Percentiles rank a stretch among this genome's conserved stretches.
Evolutionary conservation across 169 alveolate species (phyloP).

Genomic region (Plasmodium coatneyi): DNA sequence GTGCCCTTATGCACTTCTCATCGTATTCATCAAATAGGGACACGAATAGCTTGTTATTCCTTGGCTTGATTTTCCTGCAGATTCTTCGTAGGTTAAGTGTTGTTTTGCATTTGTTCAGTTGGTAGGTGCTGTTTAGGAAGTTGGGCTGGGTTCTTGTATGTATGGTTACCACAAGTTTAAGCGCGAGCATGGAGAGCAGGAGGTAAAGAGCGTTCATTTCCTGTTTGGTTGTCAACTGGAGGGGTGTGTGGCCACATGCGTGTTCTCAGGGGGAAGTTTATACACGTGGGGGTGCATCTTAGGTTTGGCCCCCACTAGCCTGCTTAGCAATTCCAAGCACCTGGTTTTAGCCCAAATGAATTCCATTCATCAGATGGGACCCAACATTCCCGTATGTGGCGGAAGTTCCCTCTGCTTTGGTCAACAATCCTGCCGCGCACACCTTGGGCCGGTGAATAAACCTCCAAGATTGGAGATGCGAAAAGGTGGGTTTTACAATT

Average conservation of each 20-base stretch:
- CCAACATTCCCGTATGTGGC: not conserved
- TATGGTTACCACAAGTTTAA: constrained; percentile 31
- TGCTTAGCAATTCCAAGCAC: not conserved
- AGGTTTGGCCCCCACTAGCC: not conserved
- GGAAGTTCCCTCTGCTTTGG: not conserved
- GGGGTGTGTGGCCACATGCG: not conserved
- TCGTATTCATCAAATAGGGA: constrained; percentile 65
- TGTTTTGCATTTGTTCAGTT: constrained; percentile 18
- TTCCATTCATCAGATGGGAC: not conserved
- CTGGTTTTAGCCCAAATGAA: not conserved
- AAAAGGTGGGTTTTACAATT: not conserved
- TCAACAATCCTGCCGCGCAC: not conserved
- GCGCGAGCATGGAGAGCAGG: constrained; percentile 12
- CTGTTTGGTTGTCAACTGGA: not conserved
- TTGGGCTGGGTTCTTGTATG: constrained; percentile 12
- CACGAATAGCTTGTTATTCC: constrained; percentile 2
- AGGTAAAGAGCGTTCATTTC: constrained; percentile 44
- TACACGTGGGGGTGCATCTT: not conserved
- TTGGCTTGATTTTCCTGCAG: constrained; percentile 5
- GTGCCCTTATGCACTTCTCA: constrained; percentile 63
- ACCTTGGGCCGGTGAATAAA: not conserved
- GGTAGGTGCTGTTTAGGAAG: constrained; percentile 26
- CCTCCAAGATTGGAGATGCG: not conserved
- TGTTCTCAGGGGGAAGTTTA: not conserved
- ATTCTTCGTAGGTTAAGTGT: not conserved